These are phyloP conservation scores for Gossypium raimondii DNA, from an alignment of 345 rosid species.

Conservation along the genomic window DNA sequence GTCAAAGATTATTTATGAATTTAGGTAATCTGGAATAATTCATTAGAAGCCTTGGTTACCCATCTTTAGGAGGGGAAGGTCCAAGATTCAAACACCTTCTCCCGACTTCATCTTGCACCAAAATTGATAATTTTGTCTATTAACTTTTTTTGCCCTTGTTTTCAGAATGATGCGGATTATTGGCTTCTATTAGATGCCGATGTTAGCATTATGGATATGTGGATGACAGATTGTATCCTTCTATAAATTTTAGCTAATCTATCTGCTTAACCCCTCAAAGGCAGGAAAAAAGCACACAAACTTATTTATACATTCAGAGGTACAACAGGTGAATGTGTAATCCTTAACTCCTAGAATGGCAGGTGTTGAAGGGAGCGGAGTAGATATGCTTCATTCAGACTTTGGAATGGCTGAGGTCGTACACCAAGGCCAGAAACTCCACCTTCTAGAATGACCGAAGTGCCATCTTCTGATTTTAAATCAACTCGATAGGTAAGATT, in stretches of 20 bases:
- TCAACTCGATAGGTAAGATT: constrained; percentile 35
- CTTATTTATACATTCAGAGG: background rate
- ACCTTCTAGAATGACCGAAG: constrained; percentile 24
- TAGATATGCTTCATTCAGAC: constrained; percentile 40
- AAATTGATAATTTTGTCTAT: background rate
- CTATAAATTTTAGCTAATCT: constrained; percentile 10
- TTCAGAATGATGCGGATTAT: constrained; percentile 83
- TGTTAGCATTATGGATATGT: constrained; percentile 84
- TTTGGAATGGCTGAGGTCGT: constrained; percentile 53
- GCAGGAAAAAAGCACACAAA: background rate
- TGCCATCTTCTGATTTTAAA: constrained; percentile 34
- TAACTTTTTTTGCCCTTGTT: constrained; percentile 4
- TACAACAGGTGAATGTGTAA: constrained; percentile 10
- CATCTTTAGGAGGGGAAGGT: background rate
- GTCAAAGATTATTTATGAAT: background rate
- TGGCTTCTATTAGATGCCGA: constrained; percentile 83
- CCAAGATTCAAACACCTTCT: no score
- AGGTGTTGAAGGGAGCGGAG: constrained; percentile 55
- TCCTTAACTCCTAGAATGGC: constrained; percentile 55
- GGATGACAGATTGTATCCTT: constrained; percentile 94
- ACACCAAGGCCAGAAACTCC: constrained; percentile 39
- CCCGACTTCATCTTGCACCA: background rate
- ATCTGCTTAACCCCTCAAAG: background rate
- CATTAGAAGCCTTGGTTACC: no score
- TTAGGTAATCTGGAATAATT: background rate